phyloP scores from a whole-genome alignment of 305 asterid genomes.

The Fraxinus greggii region DNA sequence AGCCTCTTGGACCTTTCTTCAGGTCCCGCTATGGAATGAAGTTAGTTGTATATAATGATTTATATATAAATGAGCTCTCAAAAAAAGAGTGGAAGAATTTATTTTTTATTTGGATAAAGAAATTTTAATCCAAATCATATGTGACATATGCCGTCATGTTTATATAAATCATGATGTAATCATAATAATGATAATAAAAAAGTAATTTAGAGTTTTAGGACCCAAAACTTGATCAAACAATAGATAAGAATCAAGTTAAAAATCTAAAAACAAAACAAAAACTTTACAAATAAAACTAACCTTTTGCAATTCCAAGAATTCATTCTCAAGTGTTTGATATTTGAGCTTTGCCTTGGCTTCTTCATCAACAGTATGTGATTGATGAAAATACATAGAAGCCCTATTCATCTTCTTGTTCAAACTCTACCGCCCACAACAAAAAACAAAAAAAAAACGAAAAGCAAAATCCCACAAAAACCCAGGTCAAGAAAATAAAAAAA shows the following conservation, averaged over 20 bases:
- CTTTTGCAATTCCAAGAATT: slow-evolving; percentile 57
- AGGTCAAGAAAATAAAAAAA: background rate
- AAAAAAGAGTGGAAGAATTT: too few relatives aligned
- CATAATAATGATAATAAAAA: background rate
- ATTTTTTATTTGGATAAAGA: too few relatives aligned
- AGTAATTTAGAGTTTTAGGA: background rate
- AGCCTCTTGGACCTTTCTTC: too few relatives aligned
- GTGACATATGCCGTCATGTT: too few relatives aligned
- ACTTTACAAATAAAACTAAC: slow-evolving; percentile 20
- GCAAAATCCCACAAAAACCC: background rate
- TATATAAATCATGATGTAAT: too few relatives aligned
- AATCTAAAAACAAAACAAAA: background rate
- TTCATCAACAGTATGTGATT: slow-evolving; percentile 27
- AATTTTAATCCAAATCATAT: too few relatives aligned
- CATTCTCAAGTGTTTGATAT: slow-evolving; percentile 44
- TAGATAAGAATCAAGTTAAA: background rate
- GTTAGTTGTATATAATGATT: too few relatives aligned
- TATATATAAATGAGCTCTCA: too few relatives aligned
- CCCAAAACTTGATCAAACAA: background rate
- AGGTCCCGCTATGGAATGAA: too few relatives aligned
- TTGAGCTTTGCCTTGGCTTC: slow-evolving; percentile 33
- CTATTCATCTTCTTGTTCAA: slow-evolving; percentile 41
- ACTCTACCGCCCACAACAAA: background rate
- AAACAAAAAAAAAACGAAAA: background rate
- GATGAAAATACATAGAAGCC: slow-evolving; percentile 30